These are phyloP conservation scores for Penicillium diatomitis DNA, from an alignment of 495 filamentous ascomycete genomes.

Conservation along the genomic window DNA sequence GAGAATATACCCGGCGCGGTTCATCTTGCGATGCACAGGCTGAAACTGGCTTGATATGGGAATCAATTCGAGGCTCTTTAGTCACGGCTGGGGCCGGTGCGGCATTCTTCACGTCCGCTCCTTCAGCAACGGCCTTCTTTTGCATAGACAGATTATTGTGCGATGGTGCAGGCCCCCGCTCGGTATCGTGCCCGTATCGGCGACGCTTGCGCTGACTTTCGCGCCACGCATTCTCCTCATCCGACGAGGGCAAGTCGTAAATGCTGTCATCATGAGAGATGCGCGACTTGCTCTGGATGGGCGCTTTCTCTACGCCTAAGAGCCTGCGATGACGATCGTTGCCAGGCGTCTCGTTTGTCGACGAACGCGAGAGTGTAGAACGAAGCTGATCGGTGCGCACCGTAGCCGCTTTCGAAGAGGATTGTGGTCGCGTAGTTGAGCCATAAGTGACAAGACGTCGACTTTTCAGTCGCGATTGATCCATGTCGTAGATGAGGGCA, in stretches of 20 bases:
- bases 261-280: constrained; percentile 5
- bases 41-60: too few species aligned
- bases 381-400: neutral
- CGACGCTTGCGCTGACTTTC: constrained; percentile 11
- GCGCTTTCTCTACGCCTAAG: neutral
- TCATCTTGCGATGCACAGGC: too few species aligned
- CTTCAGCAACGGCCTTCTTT: neutral
- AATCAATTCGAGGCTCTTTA: too few species aligned
- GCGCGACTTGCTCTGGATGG: neutral
- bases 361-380: neutral
- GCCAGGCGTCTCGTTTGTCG: neutral
- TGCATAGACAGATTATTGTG: neutral
- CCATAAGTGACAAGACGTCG: constrained; percentile 44
- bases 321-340: constrained; percentile 2
- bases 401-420: constrained; percentile 1
- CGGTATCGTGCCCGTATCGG: constrained; percentile 1
- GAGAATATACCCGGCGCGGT: too few species aligned
- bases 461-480: constrained; percentile 13
- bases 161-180: neutral
- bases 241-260: constrained; percentile 33
- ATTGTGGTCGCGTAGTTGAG: constrained; percentile 23
- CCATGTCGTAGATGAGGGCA: constrained; percentile 11
- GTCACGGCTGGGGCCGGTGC: too few species aligned
- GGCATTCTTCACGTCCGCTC: neutral
- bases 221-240: constrained; percentile 17